A percentile compares a stretch with the other conserved stretches of the same genome.
Evolutionary conservation across 805 yeast species (phyloP).

Genomic region (Scheffersomyces coipomensis): DNA sequence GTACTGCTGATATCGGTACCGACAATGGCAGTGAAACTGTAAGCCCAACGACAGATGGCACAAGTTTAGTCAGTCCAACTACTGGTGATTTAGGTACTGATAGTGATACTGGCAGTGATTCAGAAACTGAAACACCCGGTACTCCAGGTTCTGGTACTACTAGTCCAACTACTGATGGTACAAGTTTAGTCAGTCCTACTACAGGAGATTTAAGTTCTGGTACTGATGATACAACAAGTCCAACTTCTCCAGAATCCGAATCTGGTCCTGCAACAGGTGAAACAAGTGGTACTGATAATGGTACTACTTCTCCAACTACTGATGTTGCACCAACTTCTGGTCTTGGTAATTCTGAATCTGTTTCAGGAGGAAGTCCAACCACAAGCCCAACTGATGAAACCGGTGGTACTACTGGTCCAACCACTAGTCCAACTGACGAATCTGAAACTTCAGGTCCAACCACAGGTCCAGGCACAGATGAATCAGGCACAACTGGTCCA

Average conservation of each 20-base stretch:
- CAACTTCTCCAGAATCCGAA: background rate
- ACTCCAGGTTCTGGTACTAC: background rate
- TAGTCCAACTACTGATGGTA: background rate
- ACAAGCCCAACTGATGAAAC: background rate
- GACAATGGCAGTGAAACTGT: too few species aligned
- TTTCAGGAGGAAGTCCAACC: background rate
- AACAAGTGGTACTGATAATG: background rate
- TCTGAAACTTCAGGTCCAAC: slow-evolving; percentile 2
- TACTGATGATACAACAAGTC: background rate
- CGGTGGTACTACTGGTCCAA: background rate
- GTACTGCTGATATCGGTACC: background rate
- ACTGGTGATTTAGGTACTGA: background rate
- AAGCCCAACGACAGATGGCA: too few species aligned
- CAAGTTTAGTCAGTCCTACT: background rate
- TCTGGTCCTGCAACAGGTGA: background rate
- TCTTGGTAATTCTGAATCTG: background rate
- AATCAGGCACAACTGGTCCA: background rate
- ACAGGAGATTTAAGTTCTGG: background rate
- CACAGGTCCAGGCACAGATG: background rate
- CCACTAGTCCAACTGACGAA: background rate
- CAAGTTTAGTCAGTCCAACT: background rate
- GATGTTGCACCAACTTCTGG: slow-evolving; percentile 4
- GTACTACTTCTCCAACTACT: background rate
- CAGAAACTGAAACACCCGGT: background rate
- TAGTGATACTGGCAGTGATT: background rate